Evolutionary conservation across 345 rosid genomes (phyloP).

Genomic region (Populus nigra): DNA sequence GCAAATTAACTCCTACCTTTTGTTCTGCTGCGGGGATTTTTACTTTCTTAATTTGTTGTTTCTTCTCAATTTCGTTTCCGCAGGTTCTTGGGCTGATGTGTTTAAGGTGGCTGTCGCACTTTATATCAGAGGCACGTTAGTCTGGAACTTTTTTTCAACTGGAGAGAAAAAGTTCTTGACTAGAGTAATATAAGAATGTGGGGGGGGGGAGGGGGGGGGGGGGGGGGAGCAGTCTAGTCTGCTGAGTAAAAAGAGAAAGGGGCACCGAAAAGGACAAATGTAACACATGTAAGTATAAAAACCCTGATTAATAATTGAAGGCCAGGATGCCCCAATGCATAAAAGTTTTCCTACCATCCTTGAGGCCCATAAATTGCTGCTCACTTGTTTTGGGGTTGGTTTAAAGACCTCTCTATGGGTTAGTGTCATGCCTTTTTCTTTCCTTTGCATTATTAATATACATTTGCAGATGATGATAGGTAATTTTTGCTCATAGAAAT

Average conservation of each 20-base stretch:
- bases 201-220: not conserved
- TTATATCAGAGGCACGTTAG: slow-evolving; percentile 74
- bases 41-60: not conserved
- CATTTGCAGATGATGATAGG: not conserved
- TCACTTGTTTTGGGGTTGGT: slow-evolving; percentile 15
- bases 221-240: slow-evolving; percentile 5
- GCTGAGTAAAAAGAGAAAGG: slow-evolving; percentile 7
- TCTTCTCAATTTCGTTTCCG: slow-evolving; percentile 4
- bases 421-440: not conserved
- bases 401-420: slow-evolving; percentile 9
- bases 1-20: not conserved
- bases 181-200: slow-evolving; percentile 22
- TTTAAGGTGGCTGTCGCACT: slow-evolving; percentile 84
- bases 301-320: slow-evolving; percentile 8
- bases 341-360: slow-evolving; percentile 18
- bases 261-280: not conserved
- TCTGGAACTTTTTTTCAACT: slow-evolving; percentile 88
- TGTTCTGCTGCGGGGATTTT: not conserved
- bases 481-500: not conserved
- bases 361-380: slow-evolving; percentile 11
- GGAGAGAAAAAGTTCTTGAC: slow-evolving; percentile 87
- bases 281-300: slow-evolving; percentile 1
- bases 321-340: slow-evolving; percentile 2
- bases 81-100: slow-evolving; percentile 98
- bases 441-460: not conserved